phyloP scores from a whole-genome alignment of 805 yeast genomes.

The Hanseniaspora taiwanica region DNA sequence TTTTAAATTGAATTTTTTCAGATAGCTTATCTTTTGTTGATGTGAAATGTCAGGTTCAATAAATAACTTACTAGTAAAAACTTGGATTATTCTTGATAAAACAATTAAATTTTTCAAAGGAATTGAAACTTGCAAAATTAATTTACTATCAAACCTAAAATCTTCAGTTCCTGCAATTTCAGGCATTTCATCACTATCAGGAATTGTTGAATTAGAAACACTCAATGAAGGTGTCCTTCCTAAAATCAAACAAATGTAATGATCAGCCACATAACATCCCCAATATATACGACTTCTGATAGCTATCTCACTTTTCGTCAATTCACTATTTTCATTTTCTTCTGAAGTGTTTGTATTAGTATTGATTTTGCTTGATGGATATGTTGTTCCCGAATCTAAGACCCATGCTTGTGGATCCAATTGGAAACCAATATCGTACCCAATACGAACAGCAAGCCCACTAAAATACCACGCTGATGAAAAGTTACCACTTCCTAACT shows the following conservation, averaged over 20 bases:
- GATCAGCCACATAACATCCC: slow-evolving; percentile 57
- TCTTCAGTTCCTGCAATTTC: slow-evolving; percentile 53
- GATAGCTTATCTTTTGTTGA: slow-evolving; percentile 25
- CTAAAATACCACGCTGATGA: slow-evolving; percentile 51
- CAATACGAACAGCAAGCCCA: slow-evolving; percentile 52
- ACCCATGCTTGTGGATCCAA: slow-evolving; percentile 50
- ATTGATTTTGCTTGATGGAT: too few relatives aligned
- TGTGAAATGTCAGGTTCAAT: slow-evolving; percentile 17
- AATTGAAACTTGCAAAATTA: slow-evolving; percentile 20
- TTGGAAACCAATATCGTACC: slow-evolving; percentile 52
- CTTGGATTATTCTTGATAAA: slow-evolving; percentile 26
- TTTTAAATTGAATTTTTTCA: slow-evolving; percentile 33
- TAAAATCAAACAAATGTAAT: slow-evolving; percentile 42
- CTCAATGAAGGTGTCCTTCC: slow-evolving; percentile 47
- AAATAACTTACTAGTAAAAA: slow-evolving; percentile 23
- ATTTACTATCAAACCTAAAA: slow-evolving; percentile 28
- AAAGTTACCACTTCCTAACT: slow-evolving; percentile 45
- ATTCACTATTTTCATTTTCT: slow-evolving; percentile 17
- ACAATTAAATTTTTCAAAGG: slow-evolving; percentile 32
- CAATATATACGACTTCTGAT: slow-evolving; percentile 50
- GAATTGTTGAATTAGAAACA: slow-evolving; percentile 44
- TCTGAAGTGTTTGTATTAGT: not conserved
- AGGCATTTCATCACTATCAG: slow-evolving; percentile 45
- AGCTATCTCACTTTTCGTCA: slow-evolving; percentile 38
- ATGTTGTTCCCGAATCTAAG: too few relatives aligned